phyloP scores from a whole-genome alignment of 441 rosid species.

The Erodium texanum region DNA sequence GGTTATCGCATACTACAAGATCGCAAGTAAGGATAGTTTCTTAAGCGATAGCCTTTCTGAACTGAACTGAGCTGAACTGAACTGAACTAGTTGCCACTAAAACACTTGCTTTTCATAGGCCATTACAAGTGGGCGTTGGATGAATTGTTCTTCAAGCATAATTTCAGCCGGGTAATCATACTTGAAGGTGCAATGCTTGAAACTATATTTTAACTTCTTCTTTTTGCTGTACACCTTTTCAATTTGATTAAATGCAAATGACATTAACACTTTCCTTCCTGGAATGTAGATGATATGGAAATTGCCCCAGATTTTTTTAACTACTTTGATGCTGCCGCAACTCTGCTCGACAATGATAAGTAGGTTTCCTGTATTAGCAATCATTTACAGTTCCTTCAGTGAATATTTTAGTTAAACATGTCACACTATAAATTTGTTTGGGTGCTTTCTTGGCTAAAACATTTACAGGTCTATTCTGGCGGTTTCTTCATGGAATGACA shows the following conservation, averaged over 20 bases:
- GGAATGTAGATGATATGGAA: constrained; percentile 87
- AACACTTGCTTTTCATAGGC: constrained; percentile 35
- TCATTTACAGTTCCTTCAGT: constrained; percentile 10
- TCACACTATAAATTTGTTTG: constrained; percentile 9
- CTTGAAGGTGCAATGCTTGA: constrained; percentile 62
- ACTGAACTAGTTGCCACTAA: constrained; percentile 17
- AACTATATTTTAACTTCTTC: neutral
- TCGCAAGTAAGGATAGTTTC: constrained; percentile 61
- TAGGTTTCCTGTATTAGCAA: constrained; percentile 29
- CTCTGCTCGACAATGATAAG: constrained; percentile 85
- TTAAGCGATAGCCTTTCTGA: constrained; percentile 17
- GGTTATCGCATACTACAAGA: constrained; percentile 82
- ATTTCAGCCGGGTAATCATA: constrained; percentile 68
- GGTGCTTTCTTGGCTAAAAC: constrained; percentile 16
- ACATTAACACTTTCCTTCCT: constrained; percentile 19
- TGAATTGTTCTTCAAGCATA: constrained; percentile 69
- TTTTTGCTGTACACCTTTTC: neutral
- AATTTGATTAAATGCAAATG: neutral
- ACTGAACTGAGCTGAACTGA: constrained; percentile 17
- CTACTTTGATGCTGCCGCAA: constrained; percentile 88
- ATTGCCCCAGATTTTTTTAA: constrained; percentile 89
- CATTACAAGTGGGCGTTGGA: constrained; percentile 99
- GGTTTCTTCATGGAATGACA: constrained; percentile 99
- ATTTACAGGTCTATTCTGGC: constrained; percentile 83
- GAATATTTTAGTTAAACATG: constrained; percentile 10